These are phyloP conservation scores for Capsella bursapastoris DNA, from an alignment of 345 rosid genomes.

Conservation along the genomic window DNA sequence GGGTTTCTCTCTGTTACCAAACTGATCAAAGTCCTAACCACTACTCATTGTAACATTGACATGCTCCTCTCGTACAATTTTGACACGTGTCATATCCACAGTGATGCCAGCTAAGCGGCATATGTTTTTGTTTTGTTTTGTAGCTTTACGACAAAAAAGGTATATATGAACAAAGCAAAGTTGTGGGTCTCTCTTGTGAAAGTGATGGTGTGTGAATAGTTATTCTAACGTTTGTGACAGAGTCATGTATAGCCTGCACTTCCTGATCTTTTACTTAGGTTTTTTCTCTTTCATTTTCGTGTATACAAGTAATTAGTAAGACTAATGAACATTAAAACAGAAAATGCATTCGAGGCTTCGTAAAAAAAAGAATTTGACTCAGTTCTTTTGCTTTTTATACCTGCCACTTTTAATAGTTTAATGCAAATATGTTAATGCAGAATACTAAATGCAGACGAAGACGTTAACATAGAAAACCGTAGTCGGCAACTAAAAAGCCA, in stretches of 20 bases:
- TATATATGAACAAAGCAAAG: neutral
- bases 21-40: constrained; percentile 38
- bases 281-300: neutral
- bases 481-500: constrained; percentile 31
- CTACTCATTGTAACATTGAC: constrained; percentile 41
- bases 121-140: constrained; percentile 29
- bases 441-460: constrained; percentile 4
- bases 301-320: neutral
- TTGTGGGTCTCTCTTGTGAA: constrained; percentile 4
- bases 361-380: neutral
- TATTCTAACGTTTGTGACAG: constrained; percentile 25
- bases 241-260: constrained; percentile 4
- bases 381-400: neutral
- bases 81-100: neutral
- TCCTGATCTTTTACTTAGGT: neutral
- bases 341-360: neutral
- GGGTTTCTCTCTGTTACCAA: constrained; percentile 42
- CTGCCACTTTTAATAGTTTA: neutral
- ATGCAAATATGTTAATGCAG: neutral
- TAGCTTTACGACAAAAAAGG: constrained; percentile 30
- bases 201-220: neutral
- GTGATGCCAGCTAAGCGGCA: constrained; percentile 20
- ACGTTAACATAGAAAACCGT: constrained; percentile 7
- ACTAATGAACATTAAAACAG: neutral
- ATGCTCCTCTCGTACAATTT: neutral